Conservation (phyloP, 2,329 filamentous ascomycete species). For the Rhinocladiella mackenziei region DNA sequence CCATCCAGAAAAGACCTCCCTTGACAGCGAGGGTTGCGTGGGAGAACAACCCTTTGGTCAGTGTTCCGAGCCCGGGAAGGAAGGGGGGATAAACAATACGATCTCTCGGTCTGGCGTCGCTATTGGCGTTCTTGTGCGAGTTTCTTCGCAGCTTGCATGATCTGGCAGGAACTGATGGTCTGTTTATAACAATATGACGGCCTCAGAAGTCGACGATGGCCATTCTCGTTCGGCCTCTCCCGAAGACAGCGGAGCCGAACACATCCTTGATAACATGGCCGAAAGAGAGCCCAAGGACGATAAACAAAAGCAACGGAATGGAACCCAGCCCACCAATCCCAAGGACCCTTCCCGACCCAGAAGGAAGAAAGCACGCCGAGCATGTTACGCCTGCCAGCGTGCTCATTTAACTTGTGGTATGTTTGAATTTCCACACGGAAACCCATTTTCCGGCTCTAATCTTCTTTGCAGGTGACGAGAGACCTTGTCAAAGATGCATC, state of each 20-base stretch:
- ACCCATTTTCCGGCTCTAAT: constrained; percentile 29
- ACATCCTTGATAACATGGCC: constrained; percentile 37
- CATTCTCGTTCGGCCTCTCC: constrained; percentile 34
- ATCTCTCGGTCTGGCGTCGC: constrained; percentile 16
- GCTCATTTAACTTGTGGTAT: constrained; percentile 97
- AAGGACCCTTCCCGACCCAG: constrained; percentile 88
- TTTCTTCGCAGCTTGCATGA: constrained; percentile 15
- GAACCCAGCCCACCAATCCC: constrained; percentile 47
- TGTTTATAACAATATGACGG: constrained; percentile 34
- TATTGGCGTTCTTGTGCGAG: constrained; percentile 19
- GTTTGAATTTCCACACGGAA: constrained; percentile 40
- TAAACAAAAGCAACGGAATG: constrained; percentile 57
- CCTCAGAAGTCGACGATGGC: constrained; percentile 37
- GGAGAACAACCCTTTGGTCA: constrained; percentile 3
- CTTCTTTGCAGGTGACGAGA: constrained; percentile 71
- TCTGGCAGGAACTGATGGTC: constrained; percentile 22
- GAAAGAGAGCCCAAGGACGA: constrained; percentile 39
- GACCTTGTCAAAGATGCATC: constrained; percentile 89
- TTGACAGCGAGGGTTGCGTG: constrained; percentile 12
- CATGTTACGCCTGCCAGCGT: constrained; percentile 94
- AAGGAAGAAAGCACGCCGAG: constrained; percentile 91
- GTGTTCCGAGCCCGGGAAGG: constrained; percentile 9
- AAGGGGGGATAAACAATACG: no score
- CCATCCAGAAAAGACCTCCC: constrained; percentile 6
- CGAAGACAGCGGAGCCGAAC: constrained; percentile 39